Conservation (phyloP, 768 basidiomycete species). For the Lyophyllum shimeji region DNA sequence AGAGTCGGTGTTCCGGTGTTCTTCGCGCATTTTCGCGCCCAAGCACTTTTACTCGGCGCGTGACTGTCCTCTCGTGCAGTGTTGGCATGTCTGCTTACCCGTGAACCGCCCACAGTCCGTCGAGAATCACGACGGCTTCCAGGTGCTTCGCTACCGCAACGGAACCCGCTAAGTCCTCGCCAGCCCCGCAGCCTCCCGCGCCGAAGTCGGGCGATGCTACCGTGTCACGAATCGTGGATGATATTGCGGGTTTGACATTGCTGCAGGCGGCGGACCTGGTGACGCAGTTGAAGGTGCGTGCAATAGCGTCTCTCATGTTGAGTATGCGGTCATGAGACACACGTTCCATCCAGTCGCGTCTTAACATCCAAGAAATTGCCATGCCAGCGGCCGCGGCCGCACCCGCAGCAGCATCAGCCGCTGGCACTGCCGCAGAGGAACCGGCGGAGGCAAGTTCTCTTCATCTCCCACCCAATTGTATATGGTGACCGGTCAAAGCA, state of each 20-base stretch:
- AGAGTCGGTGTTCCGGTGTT: slow-evolving; percentile 46
- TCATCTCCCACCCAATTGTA: neutral
- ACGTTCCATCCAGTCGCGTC: slow-evolving; percentile 56
- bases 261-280: slow-evolving; percentile 97
- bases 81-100: slow-evolving; percentile 9
- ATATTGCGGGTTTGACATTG: slow-evolving; percentile 85
- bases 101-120: slow-evolving; percentile 27
- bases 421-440: slow-evolving; percentile 61
- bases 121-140: slow-evolving; percentile 36
- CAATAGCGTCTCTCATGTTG: neutral
- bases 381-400: slow-evolving; percentile 77
- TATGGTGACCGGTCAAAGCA: slow-evolving; percentile 23
- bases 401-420: slow-evolving; percentile 36
- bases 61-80: slow-evolving; percentile 12
- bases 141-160: slow-evolving; percentile 62
- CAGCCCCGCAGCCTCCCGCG: slow-evolving; percentile 42
- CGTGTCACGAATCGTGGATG: slow-evolving; percentile 84
- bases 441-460: slow-evolving; percentile 57
- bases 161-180: slow-evolving; percentile 38
- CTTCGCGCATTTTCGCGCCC: slow-evolving; percentile 44
- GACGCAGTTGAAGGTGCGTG: slow-evolving; percentile 77
- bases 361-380: slow-evolving; percentile 98
- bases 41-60: slow-evolving; percentile 34
- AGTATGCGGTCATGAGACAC: neutral
- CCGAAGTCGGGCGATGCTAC: slow-evolving; percentile 54